A percentile compares a stretch with the other conserved stretches of the same genome.
Evolutionary conservation across 805 yeast species (phyloP).

Genomic region (Candida sithepensis): DNA sequence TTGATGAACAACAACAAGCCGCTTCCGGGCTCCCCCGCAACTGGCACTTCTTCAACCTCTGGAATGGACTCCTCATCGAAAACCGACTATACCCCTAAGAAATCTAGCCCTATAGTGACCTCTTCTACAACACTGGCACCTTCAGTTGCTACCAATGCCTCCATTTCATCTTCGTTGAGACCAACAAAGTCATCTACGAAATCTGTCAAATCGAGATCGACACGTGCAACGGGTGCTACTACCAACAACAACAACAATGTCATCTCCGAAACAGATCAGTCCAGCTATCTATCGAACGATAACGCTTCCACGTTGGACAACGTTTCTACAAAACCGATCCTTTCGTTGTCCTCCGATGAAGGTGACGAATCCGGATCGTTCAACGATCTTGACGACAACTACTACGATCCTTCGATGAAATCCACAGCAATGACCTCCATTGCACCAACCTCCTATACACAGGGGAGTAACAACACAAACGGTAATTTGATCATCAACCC

Average conservation of each 20-base stretch:
- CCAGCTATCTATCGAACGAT: conserved; percentile 15
- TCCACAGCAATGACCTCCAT: conserved; percentile 50
- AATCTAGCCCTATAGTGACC: conserved; percentile 6
- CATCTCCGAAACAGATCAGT: conserved; percentile 10
- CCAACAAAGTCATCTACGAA: background rate
- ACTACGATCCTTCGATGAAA: conserved; percentile 27
- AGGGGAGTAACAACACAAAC: conserved; percentile 15
- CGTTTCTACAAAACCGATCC: conserved; percentile 45
- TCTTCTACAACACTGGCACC: conserved; percentile 1
- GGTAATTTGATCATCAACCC: conserved; percentile 21
- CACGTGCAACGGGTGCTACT: background rate
- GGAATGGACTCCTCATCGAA: conserved; percentile 2
- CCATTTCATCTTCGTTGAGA: background rate
- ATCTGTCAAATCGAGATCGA: conserved; percentile 2
- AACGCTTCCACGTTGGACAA: conserved; percentile 29
- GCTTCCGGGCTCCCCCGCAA: conserved; percentile 1
- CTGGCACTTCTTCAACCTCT: background rate
- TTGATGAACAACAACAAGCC: conserved; percentile 30
- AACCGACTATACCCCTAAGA: conserved; percentile 2
- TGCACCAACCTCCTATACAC: conserved; percentile 34
- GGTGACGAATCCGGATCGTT: conserved; percentile 12
- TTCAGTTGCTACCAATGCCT: background rate
- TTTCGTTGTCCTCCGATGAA: conserved; percentile 38
- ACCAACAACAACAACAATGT: too few relatives aligned
- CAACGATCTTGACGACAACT: conserved; percentile 7